Evolutionary conservation across 2,329 filamentous ascomycete genomes (phyloP).

Genomic region (Monilinia vaccinii-corymbosi): DNA sequence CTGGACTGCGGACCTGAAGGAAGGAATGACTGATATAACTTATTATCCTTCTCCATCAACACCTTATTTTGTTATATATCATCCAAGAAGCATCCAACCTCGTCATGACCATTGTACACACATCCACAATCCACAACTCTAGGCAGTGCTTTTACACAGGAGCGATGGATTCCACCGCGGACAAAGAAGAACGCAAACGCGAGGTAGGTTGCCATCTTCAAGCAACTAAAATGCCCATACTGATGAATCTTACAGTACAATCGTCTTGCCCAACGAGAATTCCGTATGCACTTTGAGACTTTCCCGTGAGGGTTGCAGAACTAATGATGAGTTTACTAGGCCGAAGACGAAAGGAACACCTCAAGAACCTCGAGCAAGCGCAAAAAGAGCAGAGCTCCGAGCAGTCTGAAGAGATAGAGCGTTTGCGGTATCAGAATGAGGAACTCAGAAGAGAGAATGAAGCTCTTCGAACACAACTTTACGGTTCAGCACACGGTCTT

Average conservation of each 20-base stretch:
- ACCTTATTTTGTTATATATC: conserved; percentile 4
- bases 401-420: conserved; percentile 35
- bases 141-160: conserved; percentile 21
- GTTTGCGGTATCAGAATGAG: conserved; percentile 33
- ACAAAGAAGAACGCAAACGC: conserved; percentile 31
- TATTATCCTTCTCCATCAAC: not conserved
- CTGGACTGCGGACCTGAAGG: conserved; percentile 9
- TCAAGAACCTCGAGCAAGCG: conserved; percentile 35
- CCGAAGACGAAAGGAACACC: conserved; percentile 36
- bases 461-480: conserved; percentile 30
- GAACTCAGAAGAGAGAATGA: conserved; percentile 35
- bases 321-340: conserved; percentile 26
- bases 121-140: conserved; percentile 17
- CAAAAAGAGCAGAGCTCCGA: conserved; percentile 33
- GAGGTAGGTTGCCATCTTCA: conserved; percentile 21
- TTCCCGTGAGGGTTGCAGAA: not conserved
- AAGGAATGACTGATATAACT: conserved; percentile 10
- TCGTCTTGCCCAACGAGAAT: conserved; percentile 36
- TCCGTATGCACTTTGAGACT: conserved; percentile 30
- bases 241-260: conserved; percentile 29
- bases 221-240: not conserved
- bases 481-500: conserved; percentile 26
- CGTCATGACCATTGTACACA: conserved; percentile 18
- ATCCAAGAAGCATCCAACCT: conserved; percentile 4
- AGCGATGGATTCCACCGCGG: conserved; percentile 26